Conservation (phyloP, 2,329 filamentous ascomycete genomes). For the Diplodia sapinea region DNA sequence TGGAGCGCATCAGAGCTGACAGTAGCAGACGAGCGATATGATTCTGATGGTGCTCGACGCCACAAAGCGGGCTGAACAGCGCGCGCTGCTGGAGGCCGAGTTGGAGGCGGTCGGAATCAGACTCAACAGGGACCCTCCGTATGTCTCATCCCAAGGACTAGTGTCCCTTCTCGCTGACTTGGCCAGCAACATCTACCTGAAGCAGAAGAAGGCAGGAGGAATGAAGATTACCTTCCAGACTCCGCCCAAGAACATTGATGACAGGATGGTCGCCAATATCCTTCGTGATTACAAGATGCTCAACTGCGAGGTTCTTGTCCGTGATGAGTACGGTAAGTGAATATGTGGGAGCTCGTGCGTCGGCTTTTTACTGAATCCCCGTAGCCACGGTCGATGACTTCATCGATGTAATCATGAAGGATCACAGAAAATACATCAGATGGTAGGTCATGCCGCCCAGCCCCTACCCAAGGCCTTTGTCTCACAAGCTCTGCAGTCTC, state of each 20-base stretch:
- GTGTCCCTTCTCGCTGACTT: conserved; percentile 39
- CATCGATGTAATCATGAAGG: conserved; percentile 99
- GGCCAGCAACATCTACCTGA: conserved; percentile 93
- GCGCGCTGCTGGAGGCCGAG: conserved; percentile 86
- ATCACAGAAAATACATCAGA: conserved; percentile 96
- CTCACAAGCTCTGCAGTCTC: conserved; percentile 58
- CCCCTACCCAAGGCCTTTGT: not conserved
- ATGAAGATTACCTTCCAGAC: conserved; percentile 98
- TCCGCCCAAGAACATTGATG: conserved; percentile 88
- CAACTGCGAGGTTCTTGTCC: conserved; percentile 93
- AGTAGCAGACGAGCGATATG: conserved; percentile 82
- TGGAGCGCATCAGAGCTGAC: not conserved
- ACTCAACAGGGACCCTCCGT: conserved; percentile 84
- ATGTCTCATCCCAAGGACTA: conserved; percentile 51
- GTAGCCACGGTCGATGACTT: conserved; percentile 92
- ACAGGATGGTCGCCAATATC: conserved; percentile 98
- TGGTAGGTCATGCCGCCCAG: conserved; percentile 46
- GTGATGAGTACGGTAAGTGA: conserved; percentile 77
- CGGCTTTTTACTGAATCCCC: conserved; percentile 16
- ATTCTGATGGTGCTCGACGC: conserved; percentile 97
- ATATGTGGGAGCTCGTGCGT: conserved; percentile 13
- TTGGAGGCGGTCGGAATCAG: conserved; percentile 94
- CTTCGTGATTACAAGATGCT: conserved; percentile 98
- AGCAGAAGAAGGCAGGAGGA: conserved; percentile 91
- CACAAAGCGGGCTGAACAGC: conserved; percentile 93